Base-by-base conservation (phyloP, 495 filamentous ascomycete genomes). In the Tuber indicum region DNA sequence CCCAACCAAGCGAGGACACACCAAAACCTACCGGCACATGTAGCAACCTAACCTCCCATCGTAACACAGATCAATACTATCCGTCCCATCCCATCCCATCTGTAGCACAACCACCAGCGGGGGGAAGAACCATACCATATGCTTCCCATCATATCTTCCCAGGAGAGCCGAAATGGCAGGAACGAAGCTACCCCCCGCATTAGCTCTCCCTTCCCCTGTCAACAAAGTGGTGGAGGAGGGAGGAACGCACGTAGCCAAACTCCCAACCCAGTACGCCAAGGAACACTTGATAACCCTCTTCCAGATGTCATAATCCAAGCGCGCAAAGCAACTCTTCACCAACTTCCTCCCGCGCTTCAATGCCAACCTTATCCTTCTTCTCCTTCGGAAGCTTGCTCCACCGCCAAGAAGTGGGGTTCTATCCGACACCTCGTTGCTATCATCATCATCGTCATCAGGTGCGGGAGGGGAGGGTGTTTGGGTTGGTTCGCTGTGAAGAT, bases 71-170 rank as follows among this genome's bases (percentile, higher is more conserved):
- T 74, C 58, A 75, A 44, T 70, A 19, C 19, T 42, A 4, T 19
- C 62, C 36, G 26, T 45, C 41, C 23, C 41, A 17, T 39, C 26
- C 39, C n/a, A 71, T 42, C 42, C 41, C n/a, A 46, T 42, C 26
- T n/a, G 12, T 72, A 46, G 36, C 36, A 72, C 26, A 16, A 43
- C 7, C 21, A 5, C 26, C 26, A 32, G 6, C 39, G 9, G 58
- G 8, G 19, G 5, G 72, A 97, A 89, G 3, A 94, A 96, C 71
- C 94, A 93, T 58, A 97, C 94, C 86, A 98, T 91, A 85, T 98
- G 96, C 84, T 99, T 99, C 39, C 94, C 94, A 87, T 98, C 95
- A 82, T 95, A 92, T 77, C 90, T 88, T 8, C 96, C 96, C 49
- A 99, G 86, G 75, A 92, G 86, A 3, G 86, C 85, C 6, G 94